Base-by-base conservation (phyloP, 352 stramenopile species). In the Globisporangium camurandrum region DNA sequence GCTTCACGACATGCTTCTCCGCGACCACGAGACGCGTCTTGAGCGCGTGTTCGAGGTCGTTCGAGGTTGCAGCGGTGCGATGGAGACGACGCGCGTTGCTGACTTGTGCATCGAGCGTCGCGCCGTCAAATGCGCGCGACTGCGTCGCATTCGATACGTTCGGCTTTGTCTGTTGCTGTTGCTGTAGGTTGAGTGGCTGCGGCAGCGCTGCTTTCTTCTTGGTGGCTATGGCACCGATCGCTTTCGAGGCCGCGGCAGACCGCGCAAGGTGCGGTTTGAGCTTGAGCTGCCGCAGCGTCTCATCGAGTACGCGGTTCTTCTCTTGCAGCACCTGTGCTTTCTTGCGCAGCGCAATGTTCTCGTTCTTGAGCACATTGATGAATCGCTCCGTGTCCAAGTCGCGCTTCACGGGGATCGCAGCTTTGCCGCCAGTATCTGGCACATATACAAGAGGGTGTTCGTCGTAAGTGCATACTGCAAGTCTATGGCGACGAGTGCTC, bases 351-450 rank as follows among this genome's bases (percentile, higher is more conserved):
- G 53, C 48, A 5, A 57, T 46, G 43, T 90, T 95, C 44, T 95
- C 82, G 31, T 53, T 81, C 53, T 87, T 86, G 38, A 95, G 60
- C 4, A 68, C 70, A n/a, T 81, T 64, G 16, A 93, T 74, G 49
- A 93, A 90, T 43, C 79, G 82, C 39, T 95, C 84, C 11, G 77
- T 78, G 41, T 93, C 84, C 19, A 89, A 45, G 54, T 92, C 80
- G 24, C 80, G 68, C 40, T 72, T 71, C 23, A 64, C 48, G 23
- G 61, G 61, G 3, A 80, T 47, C 20, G 27, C 46, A 0, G 47
- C 61, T 44, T 64, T 71, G 1, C 59, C 55, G 7, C 49, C 60
- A 9, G 56, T 65, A 5, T 75, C 64, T 75, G 41, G n/a, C 26
- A 38, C n/a, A 16, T 23, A 10, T 7, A n/a, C n/a, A n/a, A n/a